Percentiles rank a stretch among this genome's conserved stretches.
These are phyloP conservation scores for Solanum sitiens DNA, from an alignment of 257 asterid species.

Conservation along the genomic window DNA sequence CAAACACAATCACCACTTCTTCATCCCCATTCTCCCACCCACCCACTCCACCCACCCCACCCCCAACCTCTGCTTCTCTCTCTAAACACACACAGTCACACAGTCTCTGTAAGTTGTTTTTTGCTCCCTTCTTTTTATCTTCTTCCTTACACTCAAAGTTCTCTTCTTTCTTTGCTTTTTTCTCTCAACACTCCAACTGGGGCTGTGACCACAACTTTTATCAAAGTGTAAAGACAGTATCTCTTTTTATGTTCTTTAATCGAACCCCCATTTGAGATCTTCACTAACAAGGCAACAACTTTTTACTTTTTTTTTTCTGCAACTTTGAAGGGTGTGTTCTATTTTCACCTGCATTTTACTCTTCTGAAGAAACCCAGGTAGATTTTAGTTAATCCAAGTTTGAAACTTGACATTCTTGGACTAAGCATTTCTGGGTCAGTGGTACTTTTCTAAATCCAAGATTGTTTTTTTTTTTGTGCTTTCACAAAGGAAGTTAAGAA, in stretches of 20 bases:
- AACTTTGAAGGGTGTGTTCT: slow-evolving; percentile 17
- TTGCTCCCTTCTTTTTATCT: not conserved
- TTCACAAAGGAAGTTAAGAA: not conserved
- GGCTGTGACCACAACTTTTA: not conserved
- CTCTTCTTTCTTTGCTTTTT: not conserved
- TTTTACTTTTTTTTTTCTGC: not conserved
- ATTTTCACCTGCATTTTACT: slow-evolving; percentile 10
- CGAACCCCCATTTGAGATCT: slow-evolving; percentile 18
- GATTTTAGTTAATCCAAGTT: not conserved
- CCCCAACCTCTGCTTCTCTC: not conserved
- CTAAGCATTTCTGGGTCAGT: slow-evolving; percentile 18
- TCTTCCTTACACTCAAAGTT: slow-evolving; percentile 14
- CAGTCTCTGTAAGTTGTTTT: not conserved
- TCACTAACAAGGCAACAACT: not conserved
- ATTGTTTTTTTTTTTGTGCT: not conserved
- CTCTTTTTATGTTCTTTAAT: not conserved
- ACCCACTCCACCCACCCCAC: not conserved
- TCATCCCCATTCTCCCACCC: not conserved
- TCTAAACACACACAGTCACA: not conserved
- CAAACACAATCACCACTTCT: not conserved
- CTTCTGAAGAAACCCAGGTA: not conserved
- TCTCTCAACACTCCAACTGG: not conserved
- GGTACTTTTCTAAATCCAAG: slow-evolving; percentile 1
- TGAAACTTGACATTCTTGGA: slow-evolving; percentile 8
- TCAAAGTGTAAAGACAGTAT: not conserved